Percentiles rank a stretch among this genome's conserved stretches.
Evolutionary conservation across 2,329 filamentous ascomycete species (phyloP).

Genomic region (Fusarium lyarnte): DNA sequence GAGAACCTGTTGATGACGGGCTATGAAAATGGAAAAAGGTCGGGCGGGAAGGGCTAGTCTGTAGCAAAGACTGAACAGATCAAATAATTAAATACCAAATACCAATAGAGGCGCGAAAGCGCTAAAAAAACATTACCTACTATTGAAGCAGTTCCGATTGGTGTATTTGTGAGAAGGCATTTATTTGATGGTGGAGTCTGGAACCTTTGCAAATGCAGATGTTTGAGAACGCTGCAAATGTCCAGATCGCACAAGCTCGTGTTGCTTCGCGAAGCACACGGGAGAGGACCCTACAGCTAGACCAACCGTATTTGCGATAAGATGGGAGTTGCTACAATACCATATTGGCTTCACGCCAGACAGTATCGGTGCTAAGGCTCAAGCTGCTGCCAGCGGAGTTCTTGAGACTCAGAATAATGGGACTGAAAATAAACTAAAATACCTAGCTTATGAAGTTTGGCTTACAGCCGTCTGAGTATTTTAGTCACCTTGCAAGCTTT

Average conservation of each 20-base stretch:
- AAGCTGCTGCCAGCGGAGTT: neutral
- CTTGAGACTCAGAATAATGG: fast-evolving
- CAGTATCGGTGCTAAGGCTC: fast-evolving
- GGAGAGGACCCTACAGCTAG: fast-evolving
- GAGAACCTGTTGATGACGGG: slow-evolving; percentile 45
- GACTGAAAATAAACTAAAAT: fast-evolving
- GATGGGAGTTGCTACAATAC: fast-evolving
- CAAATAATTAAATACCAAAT: slow-evolving; percentile 40
- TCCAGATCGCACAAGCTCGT: neutral
- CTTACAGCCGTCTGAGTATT: too few species aligned
- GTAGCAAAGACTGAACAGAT: slow-evolving; percentile 39
- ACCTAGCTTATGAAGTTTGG: too few species aligned
- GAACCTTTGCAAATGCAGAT: neutral
- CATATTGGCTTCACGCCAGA: too few species aligned
- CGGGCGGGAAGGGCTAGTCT: slow-evolving; percentile 49
- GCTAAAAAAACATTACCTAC: neutral
- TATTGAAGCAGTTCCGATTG: neutral
- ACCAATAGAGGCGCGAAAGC: slow-evolving; percentile 32
- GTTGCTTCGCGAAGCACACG: neutral
- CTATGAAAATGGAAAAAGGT: slow-evolving; percentile 46
- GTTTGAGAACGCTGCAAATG: neutral
- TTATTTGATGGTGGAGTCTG: neutral
- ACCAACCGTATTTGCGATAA: fast-evolving
- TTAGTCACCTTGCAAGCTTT: neutral
- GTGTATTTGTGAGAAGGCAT: neutral